Conservation (phyloP, 495 filamentous ascomycete species). For the Xylaria nigripes region DNA sequence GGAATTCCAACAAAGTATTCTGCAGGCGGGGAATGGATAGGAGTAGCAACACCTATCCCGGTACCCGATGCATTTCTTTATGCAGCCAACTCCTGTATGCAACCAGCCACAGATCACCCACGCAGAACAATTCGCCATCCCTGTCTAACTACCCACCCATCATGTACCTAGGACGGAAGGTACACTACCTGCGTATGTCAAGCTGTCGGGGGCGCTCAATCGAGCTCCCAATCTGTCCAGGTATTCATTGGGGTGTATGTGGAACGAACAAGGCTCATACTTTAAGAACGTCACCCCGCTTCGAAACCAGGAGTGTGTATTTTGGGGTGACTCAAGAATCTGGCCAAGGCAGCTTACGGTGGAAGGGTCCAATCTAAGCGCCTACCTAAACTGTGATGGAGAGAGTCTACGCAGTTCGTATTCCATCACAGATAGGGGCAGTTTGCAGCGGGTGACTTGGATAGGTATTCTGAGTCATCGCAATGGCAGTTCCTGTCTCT, state of each 20-base stretch:
- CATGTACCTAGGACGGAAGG: not conserved
- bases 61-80: not conserved
- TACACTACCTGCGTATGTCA: not conserved
- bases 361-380: not conserved
- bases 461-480: conserved; percentile 5
- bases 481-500: not conserved
- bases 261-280: not conserved
- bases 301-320: not conserved
- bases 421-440: not conserved
- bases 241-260: not conserved
- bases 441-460: not conserved
- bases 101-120: not conserved
- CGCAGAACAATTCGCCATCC: not conserved
- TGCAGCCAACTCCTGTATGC: not conserved
- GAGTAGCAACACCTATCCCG: not conserved
- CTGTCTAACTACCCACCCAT: not conserved
- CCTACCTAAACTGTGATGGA: not conserved
- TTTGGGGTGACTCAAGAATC: not conserved
- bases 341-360: not conserved
- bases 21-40: not conserved
- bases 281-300: not conserved
- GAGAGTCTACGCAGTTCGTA: conserved; percentile 1
- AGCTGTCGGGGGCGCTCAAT: not conserved
- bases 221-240: not conserved
- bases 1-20: not conserved